Base-by-base conservation (phyloP, 1,284 basidiomycete genomes). In the Ganoderma leucocontextum region DNA sequence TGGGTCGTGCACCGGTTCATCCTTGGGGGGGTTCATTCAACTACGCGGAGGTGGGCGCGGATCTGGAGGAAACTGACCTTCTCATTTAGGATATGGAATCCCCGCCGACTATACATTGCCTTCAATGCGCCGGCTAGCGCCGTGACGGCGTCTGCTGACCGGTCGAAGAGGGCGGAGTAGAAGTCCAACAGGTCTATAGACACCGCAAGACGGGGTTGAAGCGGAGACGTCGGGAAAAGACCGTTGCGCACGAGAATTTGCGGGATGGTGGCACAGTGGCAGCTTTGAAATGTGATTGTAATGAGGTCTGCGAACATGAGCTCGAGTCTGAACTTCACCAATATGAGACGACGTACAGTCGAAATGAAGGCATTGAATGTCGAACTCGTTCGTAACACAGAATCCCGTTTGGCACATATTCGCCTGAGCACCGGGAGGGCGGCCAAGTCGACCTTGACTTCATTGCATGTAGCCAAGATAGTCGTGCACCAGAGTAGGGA, bases 121-220 rank as follows among this genome's bases (percentile, higher is more conserved):
- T 70, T 65, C 19, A 77, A 65, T 0, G 75, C 74, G 13, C 60
- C 36, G 9, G 73, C 71, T 10, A 78, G 12, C 3, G 71, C 75
- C 63, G 75, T 68, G 41, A 77, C 69, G 6, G 75, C 75, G 66
- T 75, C 74, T 49, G 69, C 74, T 33, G 75, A 75, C 13, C 74
- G 60, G 58, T 78, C 74, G 36, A 77, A 75, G 1, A 78, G 64
- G 2, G 72, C 70, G 4, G 38, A 76, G 49, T 76, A 76, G 13
- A 73, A 66, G 41, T 75, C 75, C 17, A 78, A 69, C 15, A 72
- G 62, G n/a, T 71, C 69, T 17, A 73, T 64, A 1, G 67, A 66
- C 0, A 74, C 63, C 3, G 71, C 73, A 2, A 73, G 19, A 0
- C 68, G 62, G 19, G 70, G 70, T 35, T 65, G 58, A 17, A 47